Evolutionary conservation across 208 protist genomes (phyloP).

Genomic region (Crithidia mellificae): DNA sequence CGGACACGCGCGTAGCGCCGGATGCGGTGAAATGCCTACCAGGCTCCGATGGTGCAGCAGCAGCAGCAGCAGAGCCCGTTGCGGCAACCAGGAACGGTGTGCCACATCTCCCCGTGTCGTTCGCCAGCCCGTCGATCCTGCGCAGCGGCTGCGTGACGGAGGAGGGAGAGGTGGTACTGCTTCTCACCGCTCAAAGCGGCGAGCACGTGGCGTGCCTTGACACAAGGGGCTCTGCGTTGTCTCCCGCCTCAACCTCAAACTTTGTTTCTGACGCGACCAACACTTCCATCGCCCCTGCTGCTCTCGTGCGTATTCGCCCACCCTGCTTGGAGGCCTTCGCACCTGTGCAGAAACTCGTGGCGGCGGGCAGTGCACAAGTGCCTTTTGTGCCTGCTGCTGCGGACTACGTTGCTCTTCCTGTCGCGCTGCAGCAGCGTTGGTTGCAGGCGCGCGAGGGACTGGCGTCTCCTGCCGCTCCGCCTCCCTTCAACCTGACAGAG

Average conservation of each 20-base stretch:
- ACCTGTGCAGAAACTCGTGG: conserved; percentile 36
- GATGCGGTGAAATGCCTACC: too few species aligned
- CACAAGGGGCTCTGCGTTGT: not conserved
- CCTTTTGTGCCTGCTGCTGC: conserved; percentile 31
- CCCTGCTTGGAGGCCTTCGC: conserved; percentile 48
- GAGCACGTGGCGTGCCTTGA: not conserved
- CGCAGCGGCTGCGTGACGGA: conserved; percentile 29
- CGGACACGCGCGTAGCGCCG: not conserved
- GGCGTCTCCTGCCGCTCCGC: not conserved
- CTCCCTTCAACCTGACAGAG: not conserved
- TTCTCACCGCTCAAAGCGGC: conserved; percentile 8
- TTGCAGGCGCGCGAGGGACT: not conserved
- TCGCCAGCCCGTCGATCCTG: conserved; percentile 7
- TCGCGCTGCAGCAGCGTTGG: conserved; percentile 22
- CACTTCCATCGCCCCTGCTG: conserved; percentile 11
- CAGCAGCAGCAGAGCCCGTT: not conserved
- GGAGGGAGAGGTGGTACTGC: conserved; percentile 37
- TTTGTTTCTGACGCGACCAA: too few species aligned
- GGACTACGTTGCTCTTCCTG: conserved; percentile 27
- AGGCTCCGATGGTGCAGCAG: too few species aligned
- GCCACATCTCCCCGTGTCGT: not conserved
- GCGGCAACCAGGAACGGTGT: not conserved
- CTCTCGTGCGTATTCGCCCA: conserved; percentile 25
- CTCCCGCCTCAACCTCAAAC: too few species aligned
- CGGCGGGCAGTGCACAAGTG: conserved; percentile 35